Evolutionary conservation across 2,329 filamentous ascomycete species (phyloP), one percentile per base, ranked within the genome.

Genomic region (Botrytis paeoniae): DNA sequence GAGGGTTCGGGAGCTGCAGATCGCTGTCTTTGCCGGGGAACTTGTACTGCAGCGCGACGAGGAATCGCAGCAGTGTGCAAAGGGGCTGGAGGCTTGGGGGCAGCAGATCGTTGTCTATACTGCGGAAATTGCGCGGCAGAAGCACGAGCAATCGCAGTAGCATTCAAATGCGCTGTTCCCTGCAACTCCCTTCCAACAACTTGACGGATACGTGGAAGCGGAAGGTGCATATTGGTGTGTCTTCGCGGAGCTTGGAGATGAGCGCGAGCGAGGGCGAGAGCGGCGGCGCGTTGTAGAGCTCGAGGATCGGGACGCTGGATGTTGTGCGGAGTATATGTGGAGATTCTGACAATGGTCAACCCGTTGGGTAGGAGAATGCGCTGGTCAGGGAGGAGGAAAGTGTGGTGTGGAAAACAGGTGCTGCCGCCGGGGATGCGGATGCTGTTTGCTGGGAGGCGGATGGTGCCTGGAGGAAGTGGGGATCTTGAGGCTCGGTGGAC

Each of bases 221-320:
- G n/a, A 29, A 29, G 51, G 3, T 29, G 48, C 6, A 16, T 6
- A 7, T n/a, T 16, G 25, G 48, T 4, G 2, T 1, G 12, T n/a
- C 48, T n/a, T 54, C 12, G 25, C 5, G 12, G 48, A n/a, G 48
- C 1, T 51, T 14, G 48, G 10, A 51, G 25, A 25, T 51, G 48
- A n/a, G 48, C 45, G 22, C 22, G 45, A 51, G 45, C 22, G 45
- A 51, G 45, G 1, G 22, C 10, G 45, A 25, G 10, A 10, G 45
- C 25, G 10, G 25, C 25, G 48, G 22, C 48, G 25, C 48, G 37
- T 41, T 20, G n/a, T 6, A 16, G 25, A 20, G 16, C 4, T 12
- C 3, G 6, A 9, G 14, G 7, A 8, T 43, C n/a, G 0, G 61
- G 37, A 12, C 9, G 0, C 14, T 10, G 61, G 4, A 0, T 5